Conservation (phyloP, 108 stramenopile genomes). For the Cyclotella sp. region DNA sequence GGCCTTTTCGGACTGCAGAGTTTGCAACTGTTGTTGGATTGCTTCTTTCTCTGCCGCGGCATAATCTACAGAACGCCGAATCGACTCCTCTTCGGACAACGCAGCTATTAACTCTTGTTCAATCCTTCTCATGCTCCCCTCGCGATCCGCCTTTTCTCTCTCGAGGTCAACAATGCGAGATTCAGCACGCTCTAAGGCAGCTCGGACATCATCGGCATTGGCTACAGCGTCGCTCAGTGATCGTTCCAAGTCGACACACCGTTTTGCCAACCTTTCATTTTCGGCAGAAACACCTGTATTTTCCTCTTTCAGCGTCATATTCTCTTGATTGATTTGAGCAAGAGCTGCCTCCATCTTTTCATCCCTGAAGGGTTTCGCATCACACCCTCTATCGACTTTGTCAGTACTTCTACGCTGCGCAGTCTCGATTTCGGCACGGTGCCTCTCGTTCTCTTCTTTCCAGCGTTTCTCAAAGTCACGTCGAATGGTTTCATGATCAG, state of each 20-base stretch:
- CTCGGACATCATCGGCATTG: constrained; percentile 6
- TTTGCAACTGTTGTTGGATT: background rate
- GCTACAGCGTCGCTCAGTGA: constrained; percentile 15
- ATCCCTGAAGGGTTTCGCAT: background rate
- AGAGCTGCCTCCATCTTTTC: background rate
- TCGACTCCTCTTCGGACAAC: background rate
- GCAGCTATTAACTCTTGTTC: constrained; percentile 3
- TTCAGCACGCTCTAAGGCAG: constrained; percentile 22
- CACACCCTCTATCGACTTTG: constrained; percentile 15
- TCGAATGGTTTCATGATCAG: background rate
- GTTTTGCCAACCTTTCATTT: constrained; percentile 36
- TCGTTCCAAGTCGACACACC: constrained; percentile 35
- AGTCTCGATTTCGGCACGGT: constrained; percentile 8
- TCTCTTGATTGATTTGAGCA: constrained; percentile 26
- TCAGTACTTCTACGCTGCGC: background rate
- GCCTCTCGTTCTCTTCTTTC: background rate
- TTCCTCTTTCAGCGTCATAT: constrained; percentile 26
- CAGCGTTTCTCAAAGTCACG: background rate
- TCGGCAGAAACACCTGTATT: constrained; percentile 26
- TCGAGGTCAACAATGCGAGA: constrained; percentile 7
- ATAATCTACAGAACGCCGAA: background rate
- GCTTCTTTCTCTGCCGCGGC: constrained; percentile 8
- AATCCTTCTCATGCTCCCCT: constrained; percentile 12
- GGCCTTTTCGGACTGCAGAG: background rate
- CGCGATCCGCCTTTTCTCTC: constrained; percentile 15